Evolutionary conservation across 1,284 basidiomycete genomes (phyloP).

Genomic region (Taiwanofungus camphoratus): DNA sequence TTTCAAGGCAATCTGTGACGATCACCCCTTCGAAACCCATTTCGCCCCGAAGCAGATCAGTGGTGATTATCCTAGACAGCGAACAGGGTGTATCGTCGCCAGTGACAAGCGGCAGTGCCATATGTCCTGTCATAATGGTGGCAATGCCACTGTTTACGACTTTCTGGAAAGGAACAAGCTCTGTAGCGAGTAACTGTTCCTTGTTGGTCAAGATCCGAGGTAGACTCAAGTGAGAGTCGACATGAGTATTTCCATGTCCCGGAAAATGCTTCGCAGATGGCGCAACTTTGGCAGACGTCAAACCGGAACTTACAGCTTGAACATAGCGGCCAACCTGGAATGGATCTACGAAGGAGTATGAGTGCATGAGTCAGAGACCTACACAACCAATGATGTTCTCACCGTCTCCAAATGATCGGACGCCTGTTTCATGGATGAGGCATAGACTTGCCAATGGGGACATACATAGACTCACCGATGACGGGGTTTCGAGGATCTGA

Average conservation of each 20-base stretch:
- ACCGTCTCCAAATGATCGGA: slow-evolving; percentile 68
- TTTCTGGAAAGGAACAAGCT: slow-evolving; percentile 53
- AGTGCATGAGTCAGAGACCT: not conserved
- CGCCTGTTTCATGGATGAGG: slow-evolving; percentile 34
- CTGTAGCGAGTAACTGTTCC: slow-evolving; percentile 36
- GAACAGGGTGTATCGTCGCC: slow-evolving; percentile 51
- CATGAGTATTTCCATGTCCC: slow-evolving; percentile 65
- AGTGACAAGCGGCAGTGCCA: slow-evolving; percentile 55
- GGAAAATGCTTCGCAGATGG: slow-evolving; percentile 67
- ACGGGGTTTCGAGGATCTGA: slow-evolving; percentile 62
- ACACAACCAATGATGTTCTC: slow-evolving; percentile 6
- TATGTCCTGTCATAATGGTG: slow-evolving; percentile 67
- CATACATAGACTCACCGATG: slow-evolving; percentile 42
- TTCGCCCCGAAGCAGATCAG: slow-evolving; percentile 42
- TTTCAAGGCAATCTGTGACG: slow-evolving; percentile 67
- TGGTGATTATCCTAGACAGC: slow-evolving; percentile 47
- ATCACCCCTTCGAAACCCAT: slow-evolving; percentile 50
- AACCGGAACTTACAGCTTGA: slow-evolving; percentile 40
- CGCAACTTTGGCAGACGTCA: slow-evolving; percentile 45
- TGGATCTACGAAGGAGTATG: slow-evolving; percentile 39
- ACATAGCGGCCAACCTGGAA: slow-evolving; percentile 43
- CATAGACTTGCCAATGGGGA: slow-evolving; percentile 1
- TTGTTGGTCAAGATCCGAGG: slow-evolving; percentile 51
- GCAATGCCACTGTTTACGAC: slow-evolving; percentile 38
- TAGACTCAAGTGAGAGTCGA: slow-evolving; percentile 65